A percentile compares a stretch with the other conserved stretches of the same genome.
phyloP scores from a whole-genome alignment of 768 basidiomycete genomes.

The Suillus subaureus region DNA sequence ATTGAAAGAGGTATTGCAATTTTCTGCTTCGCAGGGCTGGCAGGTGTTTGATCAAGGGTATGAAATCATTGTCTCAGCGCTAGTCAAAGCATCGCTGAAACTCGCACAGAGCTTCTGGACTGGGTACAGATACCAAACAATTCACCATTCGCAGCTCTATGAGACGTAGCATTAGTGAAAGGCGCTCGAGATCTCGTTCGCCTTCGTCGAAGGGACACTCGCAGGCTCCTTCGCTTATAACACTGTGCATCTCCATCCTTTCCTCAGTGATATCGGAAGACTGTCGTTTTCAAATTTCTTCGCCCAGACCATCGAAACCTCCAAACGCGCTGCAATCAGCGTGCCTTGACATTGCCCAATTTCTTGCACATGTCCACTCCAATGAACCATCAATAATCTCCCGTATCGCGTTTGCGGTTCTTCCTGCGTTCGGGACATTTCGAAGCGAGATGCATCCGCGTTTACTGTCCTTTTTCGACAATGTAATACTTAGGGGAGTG shows the following conservation, averaged over 20 bases:
- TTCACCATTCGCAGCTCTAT: conserved; percentile 32
- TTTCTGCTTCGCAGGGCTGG: conserved; percentile 60
- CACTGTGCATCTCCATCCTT: conserved; percentile 59
- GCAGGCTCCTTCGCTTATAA: conserved; percentile 54
- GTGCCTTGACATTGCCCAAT: conserved; percentile 70
- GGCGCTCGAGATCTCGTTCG: conserved; percentile 56
- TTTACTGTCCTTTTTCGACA: conserved; percentile 70
- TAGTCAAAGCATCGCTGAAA: conserved; percentile 1
- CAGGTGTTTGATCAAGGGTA: conserved; percentile 63
- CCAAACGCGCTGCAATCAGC: conserved; percentile 77
- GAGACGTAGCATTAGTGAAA: conserved; percentile 42
- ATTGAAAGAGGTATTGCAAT: conserved; percentile 59
- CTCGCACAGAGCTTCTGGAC: conserved; percentile 2
- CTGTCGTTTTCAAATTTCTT: conserved; percentile 63
- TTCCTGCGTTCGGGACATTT: conserved; percentile 79
- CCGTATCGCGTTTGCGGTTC: conserved; percentile 64
- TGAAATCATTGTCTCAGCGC: background rate
- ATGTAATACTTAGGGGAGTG: conserved; percentile 54
- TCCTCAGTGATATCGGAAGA: conserved; percentile 72
- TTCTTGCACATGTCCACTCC: conserved; percentile 58
- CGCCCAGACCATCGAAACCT: conserved; percentile 64
- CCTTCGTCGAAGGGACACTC: conserved; percentile 33
- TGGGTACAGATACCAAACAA: background rate
- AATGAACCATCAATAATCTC: conserved; percentile 54
- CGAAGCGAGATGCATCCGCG: conserved; percentile 59